Base-by-base conservation (phyloP, 2,329 filamentous ascomycete species). In the Pseudogymnoascus sp. region DNA sequence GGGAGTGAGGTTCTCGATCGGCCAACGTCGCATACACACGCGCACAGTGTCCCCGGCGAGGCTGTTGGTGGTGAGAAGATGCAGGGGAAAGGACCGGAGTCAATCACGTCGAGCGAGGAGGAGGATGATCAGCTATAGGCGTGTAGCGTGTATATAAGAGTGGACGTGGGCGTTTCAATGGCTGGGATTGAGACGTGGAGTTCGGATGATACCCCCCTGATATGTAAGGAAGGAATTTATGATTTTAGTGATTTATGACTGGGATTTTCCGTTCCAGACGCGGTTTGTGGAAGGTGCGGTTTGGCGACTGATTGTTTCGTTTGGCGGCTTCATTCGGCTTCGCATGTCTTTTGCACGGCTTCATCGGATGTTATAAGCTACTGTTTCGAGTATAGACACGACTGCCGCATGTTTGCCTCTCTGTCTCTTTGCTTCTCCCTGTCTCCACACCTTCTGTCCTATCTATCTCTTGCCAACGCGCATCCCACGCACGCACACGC, bases 181-280 rank as follows among this genome's bases (percentile, higher is more conserved):
- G 50, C 28, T 21, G 28, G 50, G 50, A 34, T 36, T 36, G 10
- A 16, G 50, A 56, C 5, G 28, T 36, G 28, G 50, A 56, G 50
- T 56, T 56, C 50, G 50, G 50, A 56, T 14, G 50, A 56, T 56
- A 56, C 50, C 50, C 46, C 46, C 50, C 16, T 56, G 28, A 56
- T 36, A 56, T 56, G 28, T 56, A 53, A 31, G n/a, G 50, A 21
- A 34, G 8, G 4, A 56, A 11, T 56, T 34, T 56, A 7, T 5
- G 11, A 56, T 34, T 18, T 56, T 56, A 21, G 28, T 12, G 28
- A 36, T 56, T 34, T 56, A 5, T 36, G 50, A 21, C 4, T 10
- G 28, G 11, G 50, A 36, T 36, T 56, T 34, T 56, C 28, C 50
- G 50, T 56, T 56, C 36, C 28, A 56, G 28, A 21, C 50, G 8